Evolutionary conservation across 2,329 filamentous ascomycete species (phyloP).

Genomic region (Fusarium graminum): DNA sequence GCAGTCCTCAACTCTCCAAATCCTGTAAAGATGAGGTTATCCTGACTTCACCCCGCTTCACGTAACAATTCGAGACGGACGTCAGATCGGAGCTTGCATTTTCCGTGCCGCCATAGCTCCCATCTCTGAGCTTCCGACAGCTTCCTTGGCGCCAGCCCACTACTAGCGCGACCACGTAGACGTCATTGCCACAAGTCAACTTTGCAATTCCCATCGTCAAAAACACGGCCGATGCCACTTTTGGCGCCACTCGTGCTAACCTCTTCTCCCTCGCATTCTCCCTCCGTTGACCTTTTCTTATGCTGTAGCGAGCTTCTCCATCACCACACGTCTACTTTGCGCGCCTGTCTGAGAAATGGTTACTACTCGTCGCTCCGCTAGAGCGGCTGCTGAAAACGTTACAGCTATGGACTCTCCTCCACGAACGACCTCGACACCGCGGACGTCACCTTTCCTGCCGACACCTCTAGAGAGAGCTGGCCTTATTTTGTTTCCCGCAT

Average conservation of each 20-base stretch:
- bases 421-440: constrained; percentile 47
- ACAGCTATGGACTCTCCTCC: constrained; percentile 29
- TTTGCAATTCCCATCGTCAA: constrained; percentile 26
- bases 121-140: constrained; percentile 8
- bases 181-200: constrained; percentile 44
- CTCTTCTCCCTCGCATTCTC: neutral
- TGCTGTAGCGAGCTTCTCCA: neutral
- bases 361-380: constrained; percentile 48
- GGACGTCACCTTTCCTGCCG: constrained; percentile 73
- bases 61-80: neutral
- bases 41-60: constrained; percentile 16
- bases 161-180: constrained; percentile 38
- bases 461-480: constrained; percentile 75
- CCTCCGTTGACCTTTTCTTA: constrained; percentile 8
- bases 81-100: constrained; percentile 36
- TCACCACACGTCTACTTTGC: neutral
- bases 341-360: constrained; percentile 40
- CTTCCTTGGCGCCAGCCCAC: constrained; percentile 33
- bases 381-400: constrained; percentile 32
- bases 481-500: constrained; percentile 79
- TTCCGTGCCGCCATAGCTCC: constrained; percentile 23
- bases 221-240: constrained; percentile 25
- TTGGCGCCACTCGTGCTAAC: constrained; percentile 16
- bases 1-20: neutral
- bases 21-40: constrained; percentile 3